Percentiles rank a stretch among this genome's conserved stretches.
Conservation (phyloP, 352 stramenopile genomes). For the Phytophthora fragariae region DNA sequence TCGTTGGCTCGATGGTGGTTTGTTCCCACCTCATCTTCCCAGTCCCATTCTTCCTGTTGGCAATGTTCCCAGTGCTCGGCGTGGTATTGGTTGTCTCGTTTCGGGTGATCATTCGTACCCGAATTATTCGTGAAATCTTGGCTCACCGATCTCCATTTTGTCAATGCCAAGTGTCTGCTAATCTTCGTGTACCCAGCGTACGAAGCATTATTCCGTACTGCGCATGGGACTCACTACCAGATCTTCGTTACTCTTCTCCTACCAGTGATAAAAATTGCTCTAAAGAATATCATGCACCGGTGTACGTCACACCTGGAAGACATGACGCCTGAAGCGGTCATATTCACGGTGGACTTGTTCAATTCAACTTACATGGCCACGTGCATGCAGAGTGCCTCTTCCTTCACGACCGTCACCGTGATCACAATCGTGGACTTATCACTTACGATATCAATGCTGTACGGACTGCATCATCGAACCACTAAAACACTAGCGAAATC, state of each 20-base stretch:
- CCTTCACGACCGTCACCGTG: neutral
- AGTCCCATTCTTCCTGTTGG: conserved; percentile 21
- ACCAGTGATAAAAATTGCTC: conserved; percentile 30
- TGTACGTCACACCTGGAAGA: conserved; percentile 24
- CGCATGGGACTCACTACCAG: conserved; percentile 4
- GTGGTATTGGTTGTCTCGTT: conserved; percentile 13
- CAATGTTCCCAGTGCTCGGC: conserved; percentile 6
- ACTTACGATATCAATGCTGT: conserved; percentile 10
- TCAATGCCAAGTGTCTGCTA: conserved; percentile 3
- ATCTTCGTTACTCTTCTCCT: conserved; percentile 14
- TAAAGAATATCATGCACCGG: conserved; percentile 24
- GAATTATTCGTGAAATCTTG: conserved; percentile 17
- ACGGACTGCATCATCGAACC: conserved; percentile 10
- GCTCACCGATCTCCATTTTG: conserved; percentile 6
- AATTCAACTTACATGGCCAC: conserved; percentile 25
- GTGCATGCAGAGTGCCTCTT: conserved; percentile 26
- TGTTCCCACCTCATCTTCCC: conserved; percentile 7
- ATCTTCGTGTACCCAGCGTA: conserved; percentile 21
- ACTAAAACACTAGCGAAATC: neutral
- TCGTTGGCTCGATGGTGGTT: neutral
- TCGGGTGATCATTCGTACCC: conserved; percentile 8
- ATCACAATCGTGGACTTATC: conserved; percentile 1
- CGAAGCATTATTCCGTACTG: conserved; percentile 6
- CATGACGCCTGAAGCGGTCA: conserved; percentile 19
- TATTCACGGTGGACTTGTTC: conserved; percentile 32